Base-by-base conservation (phyloP, 805 yeast species). In the Yarrowia bubula region DNA sequence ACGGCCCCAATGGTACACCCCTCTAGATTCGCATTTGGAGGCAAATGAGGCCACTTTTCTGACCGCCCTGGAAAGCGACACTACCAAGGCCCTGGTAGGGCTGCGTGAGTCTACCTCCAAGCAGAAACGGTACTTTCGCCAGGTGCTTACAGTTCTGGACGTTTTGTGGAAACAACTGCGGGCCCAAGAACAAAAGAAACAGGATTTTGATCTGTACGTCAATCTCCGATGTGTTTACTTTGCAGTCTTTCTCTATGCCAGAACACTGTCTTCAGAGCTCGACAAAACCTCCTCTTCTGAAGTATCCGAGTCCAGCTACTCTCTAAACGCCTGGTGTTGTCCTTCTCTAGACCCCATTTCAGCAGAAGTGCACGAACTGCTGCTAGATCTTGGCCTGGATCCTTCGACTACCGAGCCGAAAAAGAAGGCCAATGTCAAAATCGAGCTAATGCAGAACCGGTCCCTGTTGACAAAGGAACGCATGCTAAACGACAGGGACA, bases 311-410 rank as follows among this genome's bases (percentile, higher is more conserved):
- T 9, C 14, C 5, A 48, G n/a, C 15, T 48, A 33, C 32, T 48
- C 58, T 6, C 43, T 51, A 14, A 51, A 51, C 58, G 9, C 58
- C 3, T 51, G 58, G 58, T 51, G 58, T 10, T 51, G 58, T 9
- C 43, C 58, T 1, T 37, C 58, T 7, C 35, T 51, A 9, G 58
- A 51, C 9, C 58, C 58, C 17, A 37, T 51, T 13, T 51, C 58
- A 3, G 43, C 58, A 4, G 43, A 37, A 9, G 58, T 51, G 4
- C 58, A 51, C 10, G 33, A 18, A 11, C 37, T 18, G 1, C 58
- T 51, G 8, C 18, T 51, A 3, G 58, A 51, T 3, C 35, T 51
- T 1, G 43, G 44, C 4, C 58, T 51, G 14, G 58, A 51, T 18
- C 58, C 58, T n/a, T 8, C 43, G 13, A 22, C 32, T 8, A 38